Evolutionary conservation across 768 basidiomycete genomes (phyloP).

Genomic region (Phanerochaete sordida): DNA sequence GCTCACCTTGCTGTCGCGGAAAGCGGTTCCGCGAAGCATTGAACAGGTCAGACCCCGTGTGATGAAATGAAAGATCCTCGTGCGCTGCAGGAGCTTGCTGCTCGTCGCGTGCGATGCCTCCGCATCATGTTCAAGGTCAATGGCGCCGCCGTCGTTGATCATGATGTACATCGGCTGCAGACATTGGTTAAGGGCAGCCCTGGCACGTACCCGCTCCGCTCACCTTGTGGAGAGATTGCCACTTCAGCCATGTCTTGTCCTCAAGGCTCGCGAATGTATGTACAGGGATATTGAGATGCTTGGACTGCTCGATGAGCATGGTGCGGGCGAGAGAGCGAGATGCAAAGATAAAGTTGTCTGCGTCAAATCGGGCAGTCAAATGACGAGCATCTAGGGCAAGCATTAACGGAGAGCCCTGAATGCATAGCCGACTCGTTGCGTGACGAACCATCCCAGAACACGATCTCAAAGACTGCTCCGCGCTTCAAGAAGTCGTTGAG

Average conservation of each 20-base stretch:
- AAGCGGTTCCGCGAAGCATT: slow-evolving; percentile 50
- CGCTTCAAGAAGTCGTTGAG: slow-evolving; percentile 47
- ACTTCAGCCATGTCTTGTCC: slow-evolving; percentile 49
- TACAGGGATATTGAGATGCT: slow-evolving; percentile 37
- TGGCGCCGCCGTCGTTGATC: slow-evolving; percentile 47
- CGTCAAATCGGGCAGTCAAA: slow-evolving; percentile 37
- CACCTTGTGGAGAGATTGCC: slow-evolving; percentile 40
- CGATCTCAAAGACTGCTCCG: slow-evolving; percentile 55
- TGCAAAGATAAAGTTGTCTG: slow-evolving; percentile 31
- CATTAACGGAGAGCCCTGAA: neutral
- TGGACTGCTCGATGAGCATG: slow-evolving; percentile 49
- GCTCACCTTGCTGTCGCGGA: slow-evolving; percentile 65
- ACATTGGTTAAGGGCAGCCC: slow-evolving; percentile 11
- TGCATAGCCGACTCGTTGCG: neutral
- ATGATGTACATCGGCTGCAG: slow-evolving; percentile 66
- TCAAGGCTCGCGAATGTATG: slow-evolving; percentile 41
- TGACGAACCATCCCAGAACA: slow-evolving; percentile 54
- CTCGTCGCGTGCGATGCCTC: slow-evolving; percentile 21
- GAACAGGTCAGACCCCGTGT: slow-evolving; percentile 47
- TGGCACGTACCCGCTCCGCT: neutral
- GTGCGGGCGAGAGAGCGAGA: slow-evolving; percentile 51
- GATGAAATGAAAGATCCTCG: slow-evolving; percentile 47
- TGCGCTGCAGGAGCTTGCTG: slow-evolving; percentile 33
- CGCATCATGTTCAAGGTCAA: slow-evolving; percentile 12
- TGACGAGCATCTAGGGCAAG: slow-evolving; percentile 40